phyloP scores from a whole-genome alignment of 2,329 filamentous ascomycete species.

The Dactylellina parvicollis region DNA sequence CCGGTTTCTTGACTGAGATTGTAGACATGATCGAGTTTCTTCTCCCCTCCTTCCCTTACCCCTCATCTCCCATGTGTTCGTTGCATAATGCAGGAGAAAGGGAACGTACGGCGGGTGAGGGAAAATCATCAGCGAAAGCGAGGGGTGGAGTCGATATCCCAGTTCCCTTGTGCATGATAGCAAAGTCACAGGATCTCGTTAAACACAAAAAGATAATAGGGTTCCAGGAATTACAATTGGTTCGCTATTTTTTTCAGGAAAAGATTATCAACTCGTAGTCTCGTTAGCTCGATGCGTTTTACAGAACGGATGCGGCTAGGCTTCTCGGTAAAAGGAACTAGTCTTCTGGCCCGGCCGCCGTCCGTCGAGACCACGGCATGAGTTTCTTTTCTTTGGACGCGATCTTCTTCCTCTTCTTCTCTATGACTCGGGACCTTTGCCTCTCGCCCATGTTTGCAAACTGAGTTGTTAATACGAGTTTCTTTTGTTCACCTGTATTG shows the following conservation, averaged over 20 bases:
- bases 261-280: neutral
- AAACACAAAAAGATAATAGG: constrained; percentile 24
- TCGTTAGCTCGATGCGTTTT: neutral
- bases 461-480: constrained; percentile 79
- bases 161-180: constrained; percentile 42
- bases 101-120: constrained; percentile 35
- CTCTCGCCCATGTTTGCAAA: constrained; percentile 85
- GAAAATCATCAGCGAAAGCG: constrained; percentile 41
- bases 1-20: constrained; percentile 23
- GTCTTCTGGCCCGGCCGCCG: constrained; percentile 43
- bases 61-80: constrained; percentile 50
- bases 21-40: constrained; percentile 14
- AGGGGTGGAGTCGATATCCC: constrained; percentile 42
- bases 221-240: constrained; percentile 44
- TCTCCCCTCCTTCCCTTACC: constrained; percentile 28
- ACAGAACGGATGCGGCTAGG: constrained; percentile 32
- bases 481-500: constrained; percentile 79
- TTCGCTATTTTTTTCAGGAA: constrained; percentile 17
- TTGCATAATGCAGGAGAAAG: constrained; percentile 51
- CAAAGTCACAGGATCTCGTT: constrained; percentile 54
- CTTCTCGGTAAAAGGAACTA: constrained; percentile 44
- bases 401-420: constrained; percentile 88
- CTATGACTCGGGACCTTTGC: constrained; percentile 84
- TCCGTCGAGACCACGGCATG: constrained; percentile 51
- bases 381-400: constrained; percentile 79